Base-by-base conservation (phyloP, 129 eudicot genomes). In the Flaveria ramosissima region DNA sequence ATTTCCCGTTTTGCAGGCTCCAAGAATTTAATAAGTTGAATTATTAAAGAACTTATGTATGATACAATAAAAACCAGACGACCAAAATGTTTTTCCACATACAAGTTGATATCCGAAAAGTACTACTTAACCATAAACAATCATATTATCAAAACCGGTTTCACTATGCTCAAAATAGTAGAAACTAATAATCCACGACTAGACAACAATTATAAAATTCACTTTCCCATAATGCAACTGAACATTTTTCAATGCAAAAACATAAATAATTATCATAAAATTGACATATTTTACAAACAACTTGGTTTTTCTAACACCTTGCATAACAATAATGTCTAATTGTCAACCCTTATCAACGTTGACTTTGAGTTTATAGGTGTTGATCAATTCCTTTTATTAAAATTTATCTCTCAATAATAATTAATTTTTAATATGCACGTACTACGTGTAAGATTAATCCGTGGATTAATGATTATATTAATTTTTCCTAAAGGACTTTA, bases 161-260 rank as follows among this genome's bases (percentile, higher is more conserved):
- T 12, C 53, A 48, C 16, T 13, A 4, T 11, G 1, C 27, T 56
- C 30, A 20, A 56, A 56, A 56, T 26, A 56, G 63, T 56, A 7
- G 13, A 19, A 56, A 21, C 30, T 19, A 56, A 56, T 56, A 19
- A 56, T 56, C 30, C 30, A 9, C 15, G 5, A 19, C 26, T 20
- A 19, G 27, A 56, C 17, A 56, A 56, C 63, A 59, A 24, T 59
- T 23, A 10, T 9, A 59, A 12, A 61, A 26, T 24, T 0, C 68
- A 12, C 14, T 23, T 59, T 23, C 4, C 68, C 68, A 24, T 61
- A 16, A 32, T n/a, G 21, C 70, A 64, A 15, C 17, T 17, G 26
- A 2, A n/a, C 30, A 67, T 67, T n/a, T 67, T n/a, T 67, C 72
- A 63, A 63, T 27, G 72, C 72, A 67, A n/a, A n/a, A 67, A 67